phyloP scores from a whole-genome alignment of 345 rosid genomes.

The Durio zibethinus region DNA sequence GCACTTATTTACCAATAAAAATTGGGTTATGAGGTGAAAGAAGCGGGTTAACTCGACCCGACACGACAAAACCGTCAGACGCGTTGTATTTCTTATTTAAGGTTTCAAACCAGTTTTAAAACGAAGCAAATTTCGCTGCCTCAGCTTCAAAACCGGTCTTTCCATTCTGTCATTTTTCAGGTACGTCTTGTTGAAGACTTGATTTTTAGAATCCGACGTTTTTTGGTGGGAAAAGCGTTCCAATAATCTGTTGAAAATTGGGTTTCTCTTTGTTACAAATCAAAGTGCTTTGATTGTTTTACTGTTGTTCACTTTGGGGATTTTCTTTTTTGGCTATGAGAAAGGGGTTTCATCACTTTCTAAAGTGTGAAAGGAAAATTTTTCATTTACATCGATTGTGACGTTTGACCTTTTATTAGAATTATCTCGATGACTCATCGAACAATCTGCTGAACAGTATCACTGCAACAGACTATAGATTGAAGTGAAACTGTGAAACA shows the following conservation, averaged over 20 bases:
- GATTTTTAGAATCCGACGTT: background rate
- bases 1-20: background rate
- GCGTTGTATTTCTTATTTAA: background rate
- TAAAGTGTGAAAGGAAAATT: background rate
- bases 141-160: background rate
- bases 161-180: background rate
- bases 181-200: background rate
- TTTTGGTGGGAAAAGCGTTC: background rate
- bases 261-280: background rate
- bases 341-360: background rate
- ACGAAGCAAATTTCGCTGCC: background rate
- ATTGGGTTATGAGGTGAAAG: background rate
- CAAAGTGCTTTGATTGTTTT: background rate
- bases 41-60: background rate
- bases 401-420: background rate
- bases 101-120: background rate
- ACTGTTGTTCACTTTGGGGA: background rate
- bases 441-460: background rate
- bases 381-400: background rate
- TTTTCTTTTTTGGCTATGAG: background rate
- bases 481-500: background rate
- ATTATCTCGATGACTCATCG: background rate
- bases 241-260: background rate
- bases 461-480: background rate
- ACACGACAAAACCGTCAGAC: background rate